phyloP scores from a whole-genome alignment of 2,329 filamentous ascomycete genomes.

The Zopfia rhizophila region DNA sequence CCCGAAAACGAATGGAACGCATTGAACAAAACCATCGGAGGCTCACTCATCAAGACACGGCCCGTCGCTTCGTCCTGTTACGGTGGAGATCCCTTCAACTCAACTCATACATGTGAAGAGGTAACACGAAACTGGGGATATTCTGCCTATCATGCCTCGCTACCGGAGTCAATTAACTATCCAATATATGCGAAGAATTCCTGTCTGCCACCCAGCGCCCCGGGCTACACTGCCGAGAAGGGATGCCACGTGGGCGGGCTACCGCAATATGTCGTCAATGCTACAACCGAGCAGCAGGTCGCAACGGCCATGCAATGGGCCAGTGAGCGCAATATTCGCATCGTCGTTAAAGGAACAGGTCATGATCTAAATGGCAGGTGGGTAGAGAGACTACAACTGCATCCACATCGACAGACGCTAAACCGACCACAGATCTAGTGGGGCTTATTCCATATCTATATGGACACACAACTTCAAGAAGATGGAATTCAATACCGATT shows the following conservation, averaged over 20 bases:
- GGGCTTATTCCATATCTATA: conserved; percentile 5
- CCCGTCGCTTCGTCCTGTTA: conserved; percentile 47
- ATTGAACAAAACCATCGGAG: conserved; percentile 43
- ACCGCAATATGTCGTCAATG: conserved; percentile 49
- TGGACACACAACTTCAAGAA: conserved; percentile 18
- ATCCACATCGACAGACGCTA: too few relatives aligned
- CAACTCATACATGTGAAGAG: conserved; percentile 31
- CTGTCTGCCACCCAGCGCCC: conserved; percentile 38
- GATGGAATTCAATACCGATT: conserved; percentile 8
- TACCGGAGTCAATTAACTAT: conserved; percentile 45
- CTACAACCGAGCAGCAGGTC: conserved; percentile 38
- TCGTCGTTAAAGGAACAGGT: conserved; percentile 13
- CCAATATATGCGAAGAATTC: conserved; percentile 47
- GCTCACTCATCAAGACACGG: conserved; percentile 33
- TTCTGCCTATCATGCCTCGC: conserved; percentile 39
- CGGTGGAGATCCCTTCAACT: conserved; percentile 36
- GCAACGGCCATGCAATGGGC: conserved; percentile 42
- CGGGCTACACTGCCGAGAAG: conserved; percentile 32
- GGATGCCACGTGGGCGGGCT: conserved; percentile 44
- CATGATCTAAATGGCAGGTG: conserved; percentile 13
- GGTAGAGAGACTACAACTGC: too few relatives aligned
- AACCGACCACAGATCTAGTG: conserved; percentile 1
- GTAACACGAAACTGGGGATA: conserved; percentile 42
- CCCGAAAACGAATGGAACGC: conserved; percentile 43
- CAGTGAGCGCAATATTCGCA: conserved; percentile 16